Conservation (phyloP, 2,329 filamentous ascomycete genomes). For the Claviceps citrina region DNA sequence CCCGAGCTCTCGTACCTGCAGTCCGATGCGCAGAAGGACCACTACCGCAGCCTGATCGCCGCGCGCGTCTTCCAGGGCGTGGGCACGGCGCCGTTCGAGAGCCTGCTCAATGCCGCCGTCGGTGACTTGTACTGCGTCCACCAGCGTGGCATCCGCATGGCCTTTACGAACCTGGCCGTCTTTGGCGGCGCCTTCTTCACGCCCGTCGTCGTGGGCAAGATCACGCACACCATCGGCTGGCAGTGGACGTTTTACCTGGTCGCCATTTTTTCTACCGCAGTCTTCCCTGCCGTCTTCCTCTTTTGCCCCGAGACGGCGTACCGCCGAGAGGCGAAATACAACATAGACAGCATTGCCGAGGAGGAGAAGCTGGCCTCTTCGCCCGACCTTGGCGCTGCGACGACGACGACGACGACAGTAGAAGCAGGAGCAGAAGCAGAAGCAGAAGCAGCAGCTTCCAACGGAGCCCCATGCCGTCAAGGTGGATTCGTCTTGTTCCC, state of each 20-base stretch:
- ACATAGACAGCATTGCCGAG: slow-evolving; percentile 32
- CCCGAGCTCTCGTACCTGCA: neutral
- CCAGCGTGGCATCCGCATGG: slow-evolving; percentile 75
- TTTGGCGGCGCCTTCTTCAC: slow-evolving; percentile 49
- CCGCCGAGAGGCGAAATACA: slow-evolving; percentile 47
- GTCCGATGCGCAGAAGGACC: slow-evolving; percentile 12
- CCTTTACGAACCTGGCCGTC: slow-evolving; percentile 47
- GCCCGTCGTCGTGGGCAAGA: slow-evolving; percentile 79
- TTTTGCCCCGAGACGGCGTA: slow-evolving; percentile 79
- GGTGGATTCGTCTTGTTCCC: slow-evolving; percentile 19
- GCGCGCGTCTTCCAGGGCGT: slow-evolving; percentile 77
- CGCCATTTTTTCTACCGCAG: slow-evolving; percentile 61
- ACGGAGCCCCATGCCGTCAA: slow-evolving; percentile 1
- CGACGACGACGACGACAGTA: neutral
- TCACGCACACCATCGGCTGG: slow-evolving; percentile 64
- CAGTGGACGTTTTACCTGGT: slow-evolving; percentile 80
- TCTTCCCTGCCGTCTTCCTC: slow-evolving; percentile 57
- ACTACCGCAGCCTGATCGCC: slow-evolving; percentile 59
- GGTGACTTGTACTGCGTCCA: slow-evolving; percentile 86
- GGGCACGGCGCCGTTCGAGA: slow-evolving; percentile 76
- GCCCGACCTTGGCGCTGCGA: neutral
- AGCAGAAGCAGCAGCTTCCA: neutral
- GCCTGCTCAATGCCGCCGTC: slow-evolving; percentile 73
- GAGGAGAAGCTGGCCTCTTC: slow-evolving; percentile 10
- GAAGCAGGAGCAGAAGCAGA: too few relatives aligned